A percentile compares a stretch with the other conserved stretches of the same genome.
These are phyloP conservation scores for Zymoseptoria crescenta DNA, from an alignment of 2,329 filamentous ascomycete species.

Conservation along the genomic window DNA sequence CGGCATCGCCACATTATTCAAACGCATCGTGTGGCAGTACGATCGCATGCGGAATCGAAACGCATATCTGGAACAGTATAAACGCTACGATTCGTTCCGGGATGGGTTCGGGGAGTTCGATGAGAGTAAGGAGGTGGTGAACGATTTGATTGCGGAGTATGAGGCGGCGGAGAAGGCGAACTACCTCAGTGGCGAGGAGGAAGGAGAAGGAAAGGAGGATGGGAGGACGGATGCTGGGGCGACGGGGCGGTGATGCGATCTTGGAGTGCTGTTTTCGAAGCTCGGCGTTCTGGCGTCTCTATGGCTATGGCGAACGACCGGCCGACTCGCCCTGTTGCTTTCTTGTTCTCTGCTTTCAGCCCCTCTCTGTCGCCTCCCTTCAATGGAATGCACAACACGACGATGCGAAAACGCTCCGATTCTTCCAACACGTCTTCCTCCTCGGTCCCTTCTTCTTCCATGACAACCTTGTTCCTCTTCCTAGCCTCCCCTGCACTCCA, in stretches of 20 bases:
- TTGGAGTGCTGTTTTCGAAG: background rate
- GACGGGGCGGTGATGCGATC: conserved; percentile 30
- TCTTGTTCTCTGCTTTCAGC: too few relatives aligned
- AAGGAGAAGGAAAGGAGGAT: conserved; percentile 26
- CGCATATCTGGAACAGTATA: conserved; percentile 92
- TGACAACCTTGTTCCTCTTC: conserved; percentile 46
- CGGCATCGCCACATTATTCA: conserved; percentile 93
- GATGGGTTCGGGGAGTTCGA: conserved; percentile 93
- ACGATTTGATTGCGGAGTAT: conserved; percentile 87
- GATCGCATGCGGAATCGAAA: conserved; percentile 92
- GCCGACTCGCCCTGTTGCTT: too few relatives aligned
- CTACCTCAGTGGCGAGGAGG: conserved; percentile 60
- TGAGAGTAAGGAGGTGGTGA: conserved; percentile 83
- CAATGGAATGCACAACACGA: too few relatives aligned
- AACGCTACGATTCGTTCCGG: conserved; percentile 86
- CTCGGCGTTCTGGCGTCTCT: background rate
- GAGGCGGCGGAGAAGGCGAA: conserved; percentile 87
- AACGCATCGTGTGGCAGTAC: conserved; percentile 85
- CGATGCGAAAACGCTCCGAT: too few relatives aligned
- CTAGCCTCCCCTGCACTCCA: background rate
- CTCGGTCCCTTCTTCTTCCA: conserved; percentile 73
- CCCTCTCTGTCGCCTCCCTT: too few relatives aligned
- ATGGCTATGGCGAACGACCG: too few relatives aligned
- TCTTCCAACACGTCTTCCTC: too few relatives aligned
- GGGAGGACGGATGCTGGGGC: conserved; percentile 34